Base-by-base conservation (phyloP, 768 basidiomycete genomes). In the Mycena crocata region DNA sequence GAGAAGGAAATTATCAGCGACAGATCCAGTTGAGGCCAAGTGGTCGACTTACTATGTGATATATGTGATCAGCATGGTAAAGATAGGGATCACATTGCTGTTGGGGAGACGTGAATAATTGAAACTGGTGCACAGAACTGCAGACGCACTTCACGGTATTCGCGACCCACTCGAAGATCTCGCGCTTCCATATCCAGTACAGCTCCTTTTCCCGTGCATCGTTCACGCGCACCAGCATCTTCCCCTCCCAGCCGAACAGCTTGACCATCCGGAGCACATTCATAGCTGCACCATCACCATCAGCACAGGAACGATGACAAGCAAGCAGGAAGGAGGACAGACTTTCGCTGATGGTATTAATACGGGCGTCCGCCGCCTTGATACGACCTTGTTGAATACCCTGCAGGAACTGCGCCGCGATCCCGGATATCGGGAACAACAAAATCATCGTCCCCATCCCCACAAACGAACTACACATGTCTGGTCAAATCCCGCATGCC, bases 51-150 rank as follows among this genome's bases (percentile, higher is more conserved):
- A 57, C 57, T 49, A 92, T 9, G 86, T 81, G 2, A 84, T 79
- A 70, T 88, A 93, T 1, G 90, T 89, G 17, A 85, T 82, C 40
- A 90, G 71, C 91, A 93, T 93, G 31, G 86, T 88, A 1, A 87
- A 23, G 8, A 92, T 75, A 0, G 92, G 91, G 42, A 92, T 84
- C 28, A 86, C 48, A 66, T 82, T 86, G 72, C 89, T 91, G 45
- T 19, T 28, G 42, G 3, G 9, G 17, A 9, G 32, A 26, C 21
- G 44, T 66, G 32, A 26, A 51, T 48, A 24, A 42, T 3, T 19
- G 28, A 14, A 2, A 37, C 5, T 15, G 10, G 14, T 21, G 8
- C 5, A 10, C 23, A 34, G 14, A 21, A 23, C 1, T 19, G 35
- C 24, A 21, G 21, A 76, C 80, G 35, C 65, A 86, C 85, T 85